Percentiles rank a stretch among this genome's conserved stretches.
Evolutionary conservation across 805 yeast species (phyloP).

Genomic region (Saturnispora hagleri): DNA sequence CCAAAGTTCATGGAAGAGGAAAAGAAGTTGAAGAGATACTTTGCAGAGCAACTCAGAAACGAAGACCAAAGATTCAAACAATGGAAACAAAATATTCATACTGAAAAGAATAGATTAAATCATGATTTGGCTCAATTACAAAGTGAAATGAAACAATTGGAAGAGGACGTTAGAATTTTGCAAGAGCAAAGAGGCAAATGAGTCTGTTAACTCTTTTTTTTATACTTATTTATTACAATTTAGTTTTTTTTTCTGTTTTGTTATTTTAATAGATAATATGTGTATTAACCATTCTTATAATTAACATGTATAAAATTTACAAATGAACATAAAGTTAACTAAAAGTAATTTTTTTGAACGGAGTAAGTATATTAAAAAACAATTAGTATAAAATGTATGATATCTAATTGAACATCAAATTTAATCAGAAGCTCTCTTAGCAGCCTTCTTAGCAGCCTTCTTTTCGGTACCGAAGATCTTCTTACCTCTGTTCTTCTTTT

Average conservation of each 20-base stretch:
- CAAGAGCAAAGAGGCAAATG: constrained; percentile 41
- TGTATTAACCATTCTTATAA: neutral
- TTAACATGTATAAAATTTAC: neutral
- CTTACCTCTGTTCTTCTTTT: constrained; percentile 99
- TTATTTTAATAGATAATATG: neutral
- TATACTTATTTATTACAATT: neutral
- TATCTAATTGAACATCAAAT: constrained; percentile 8
- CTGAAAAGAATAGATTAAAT: constrained; percentile 89
- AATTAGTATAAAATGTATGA: constrained; percentile 1
- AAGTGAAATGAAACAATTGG: constrained; percentile 59
- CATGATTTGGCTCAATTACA: constrained; percentile 89
- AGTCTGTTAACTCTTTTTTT: neutral
- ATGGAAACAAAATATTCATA: constrained; percentile 96
- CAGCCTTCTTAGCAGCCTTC: constrained; percentile 86
- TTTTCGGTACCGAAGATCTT: constrained; percentile 98
- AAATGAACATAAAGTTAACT: neutral
- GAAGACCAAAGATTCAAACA: constrained; percentile 97
- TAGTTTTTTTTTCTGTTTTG: neutral
- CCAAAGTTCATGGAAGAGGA: constrained; percentile 97
- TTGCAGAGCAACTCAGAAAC: constrained; percentile 92
- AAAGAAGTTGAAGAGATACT: constrained; percentile 83
- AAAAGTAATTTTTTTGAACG: neutral
- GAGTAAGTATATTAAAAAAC: constrained; percentile 3
- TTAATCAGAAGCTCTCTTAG: constrained; percentile 85
- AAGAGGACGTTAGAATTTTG: constrained; percentile 62